These are phyloP conservation scores for Aspergillus thermomutatus DNA, from an alignment of 2,329 filamentous ascomycete species.

Conservation along the genomic window DNA sequence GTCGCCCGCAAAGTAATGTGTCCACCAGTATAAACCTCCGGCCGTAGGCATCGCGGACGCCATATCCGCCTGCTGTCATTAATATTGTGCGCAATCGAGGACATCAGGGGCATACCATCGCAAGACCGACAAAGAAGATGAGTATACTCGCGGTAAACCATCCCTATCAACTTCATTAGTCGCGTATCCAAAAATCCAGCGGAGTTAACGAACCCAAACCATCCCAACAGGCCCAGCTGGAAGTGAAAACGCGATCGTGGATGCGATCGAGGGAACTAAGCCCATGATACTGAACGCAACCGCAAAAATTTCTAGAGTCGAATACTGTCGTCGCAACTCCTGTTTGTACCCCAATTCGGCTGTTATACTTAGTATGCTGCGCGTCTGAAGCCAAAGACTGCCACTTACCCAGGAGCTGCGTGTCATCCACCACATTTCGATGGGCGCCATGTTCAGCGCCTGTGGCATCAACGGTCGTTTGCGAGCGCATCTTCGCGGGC, in stretches of 20 bases:
- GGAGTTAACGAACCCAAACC: slow-evolving; percentile 50
- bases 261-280: slow-evolving; percentile 58
- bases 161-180: slow-evolving; percentile 31
- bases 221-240: slow-evolving; percentile 59
- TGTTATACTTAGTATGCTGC: slow-evolving; percentile 3
- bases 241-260: slow-evolving; percentile 57
- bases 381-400: neutral
- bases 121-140: slow-evolving; percentile 58
- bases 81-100: neutral
- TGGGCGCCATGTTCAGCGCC: slow-evolving; percentile 12
- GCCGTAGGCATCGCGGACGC: slow-evolving; percentile 57
- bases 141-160: slow-evolving; percentile 58
- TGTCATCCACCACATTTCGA: slow-evolving; percentile 17
- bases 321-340: slow-evolving; percentile 60
- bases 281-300: slow-evolving; percentile 62
- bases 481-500: neutral
- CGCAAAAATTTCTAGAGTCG: slow-evolving; percentile 61
- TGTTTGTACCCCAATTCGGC: slow-evolving; percentile 52
- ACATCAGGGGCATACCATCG: slow-evolving; percentile 47
- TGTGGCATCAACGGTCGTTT: slow-evolving; percentile 5
- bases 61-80: slow-evolving; percentile 42
- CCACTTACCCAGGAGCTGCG: slow-evolving; percentile 21
- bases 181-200: neutral
- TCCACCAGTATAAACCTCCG: slow-evolving; percentile 59
- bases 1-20: slow-evolving; percentile 56